These are phyloP conservation scores for Punica granatum DNA, from an alignment of 345 rosid species.

Conservation along the genomic window DNA sequence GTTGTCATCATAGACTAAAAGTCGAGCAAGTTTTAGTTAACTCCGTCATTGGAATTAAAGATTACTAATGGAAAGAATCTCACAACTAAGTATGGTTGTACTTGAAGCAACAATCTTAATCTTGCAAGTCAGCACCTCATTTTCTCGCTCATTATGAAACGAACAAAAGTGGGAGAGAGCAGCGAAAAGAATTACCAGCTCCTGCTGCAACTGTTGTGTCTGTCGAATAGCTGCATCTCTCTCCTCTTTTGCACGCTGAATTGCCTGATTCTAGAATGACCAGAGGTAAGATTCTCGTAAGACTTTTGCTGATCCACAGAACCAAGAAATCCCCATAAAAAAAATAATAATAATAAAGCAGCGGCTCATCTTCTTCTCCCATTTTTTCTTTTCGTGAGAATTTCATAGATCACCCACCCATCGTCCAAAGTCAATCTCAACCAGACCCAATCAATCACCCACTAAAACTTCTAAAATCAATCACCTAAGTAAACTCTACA, in stretches of 20 bases:
- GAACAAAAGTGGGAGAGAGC: background rate
- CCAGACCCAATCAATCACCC: background rate
- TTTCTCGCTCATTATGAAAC: background rate
- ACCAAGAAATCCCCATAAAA: background rate
- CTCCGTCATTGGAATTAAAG: background rate
- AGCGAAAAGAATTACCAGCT: conserved; percentile 42
- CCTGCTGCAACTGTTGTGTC: conserved; percentile 72
- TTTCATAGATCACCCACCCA: background rate
- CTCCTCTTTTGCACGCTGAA: conserved; percentile 73
- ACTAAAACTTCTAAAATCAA: no score
- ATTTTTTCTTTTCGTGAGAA: background rate
- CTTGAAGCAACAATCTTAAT: background rate
- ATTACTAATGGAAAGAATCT: background rate
- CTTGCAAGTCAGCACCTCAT: background rate
- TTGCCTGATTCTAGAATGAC: conserved; percentile 31
- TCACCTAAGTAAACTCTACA: background rate
- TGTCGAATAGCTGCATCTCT: conserved; percentile 67
- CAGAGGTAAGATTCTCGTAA: background rate
- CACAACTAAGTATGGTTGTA: background rate
- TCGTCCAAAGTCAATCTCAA: background rate
- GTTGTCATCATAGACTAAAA: background rate
- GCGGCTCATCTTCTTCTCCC: background rate
- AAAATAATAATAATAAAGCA: no score
- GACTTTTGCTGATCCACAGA: background rate
- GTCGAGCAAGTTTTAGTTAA: background rate